These are phyloP conservation scores for Lolium multiflorum DNA, from an alignment of 176 grass and related monocot species.

Conservation along the genomic window DNA sequence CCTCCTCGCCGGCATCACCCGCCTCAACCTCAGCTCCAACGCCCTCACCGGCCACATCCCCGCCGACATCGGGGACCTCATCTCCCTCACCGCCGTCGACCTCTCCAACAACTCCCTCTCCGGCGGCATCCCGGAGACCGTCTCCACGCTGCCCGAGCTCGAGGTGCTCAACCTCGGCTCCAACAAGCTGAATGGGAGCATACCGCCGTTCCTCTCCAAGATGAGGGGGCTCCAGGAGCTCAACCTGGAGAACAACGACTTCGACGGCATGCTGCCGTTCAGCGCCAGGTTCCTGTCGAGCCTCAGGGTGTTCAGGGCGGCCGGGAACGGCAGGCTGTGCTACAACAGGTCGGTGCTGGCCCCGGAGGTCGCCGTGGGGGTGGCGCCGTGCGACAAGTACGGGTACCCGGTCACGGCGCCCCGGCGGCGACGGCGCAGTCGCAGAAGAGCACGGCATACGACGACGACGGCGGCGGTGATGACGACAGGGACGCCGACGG, in stretches of 20 bases:
- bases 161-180: conserved; percentile 82
- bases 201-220: conserved; percentile 63
- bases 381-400: conserved; percentile 89
- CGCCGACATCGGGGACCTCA: conserved; percentile 73
- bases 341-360: conserved; percentile 80
- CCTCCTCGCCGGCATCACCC: conserved; percentile 62
- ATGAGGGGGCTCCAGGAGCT: conserved; percentile 70
- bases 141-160: conserved; percentile 78
- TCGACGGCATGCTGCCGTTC: conserved; percentile 88
- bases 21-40: conserved; percentile 88
- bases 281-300: conserved; percentile 66
- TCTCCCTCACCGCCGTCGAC: conserved; percentile 60
- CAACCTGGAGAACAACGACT: conserved; percentile 87
- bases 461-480: conserved; percentile 53
- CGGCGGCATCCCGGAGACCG: conserved; percentile 67
- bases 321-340: conserved; percentile 87
- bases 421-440: conserved; percentile 51
- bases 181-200: conserved; percentile 88
- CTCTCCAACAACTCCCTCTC: conserved; percentile 77
- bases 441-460: conserved; percentile 62
- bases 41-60: conserved; percentile 71
- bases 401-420: conserved; percentile 71
- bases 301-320: conserved; percentile 68
- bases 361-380: conserved; percentile 69
- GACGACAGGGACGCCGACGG: conserved; percentile 33